Evolutionary conservation across 768 basidiomycete genomes (phyloP).

Genomic region (Fomitopsis pulvina): DNA sequence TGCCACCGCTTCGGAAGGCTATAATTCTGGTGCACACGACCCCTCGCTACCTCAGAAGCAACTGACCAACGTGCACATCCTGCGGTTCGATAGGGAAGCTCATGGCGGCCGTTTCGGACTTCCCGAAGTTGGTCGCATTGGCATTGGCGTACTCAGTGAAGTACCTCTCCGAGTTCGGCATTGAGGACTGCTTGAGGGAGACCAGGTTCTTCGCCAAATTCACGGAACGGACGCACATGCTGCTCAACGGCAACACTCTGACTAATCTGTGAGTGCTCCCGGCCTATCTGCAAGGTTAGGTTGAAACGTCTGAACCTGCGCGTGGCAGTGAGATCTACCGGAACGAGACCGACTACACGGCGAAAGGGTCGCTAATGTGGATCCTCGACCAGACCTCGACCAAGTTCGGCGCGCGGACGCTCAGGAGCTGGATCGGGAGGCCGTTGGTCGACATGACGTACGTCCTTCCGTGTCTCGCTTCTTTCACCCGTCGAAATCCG

Average conservation of each 20-base stretch:
- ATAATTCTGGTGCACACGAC: conserved; percentile 35
- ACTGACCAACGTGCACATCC: neutral
- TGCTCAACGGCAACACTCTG: conserved; percentile 83
- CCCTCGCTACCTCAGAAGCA: neutral
- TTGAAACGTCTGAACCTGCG: neutral
- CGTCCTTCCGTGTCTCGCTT: conserved; percentile 1
- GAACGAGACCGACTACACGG: conserved; percentile 77
- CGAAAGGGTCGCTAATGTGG: conserved; percentile 75
- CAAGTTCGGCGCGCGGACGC: conserved; percentile 77
- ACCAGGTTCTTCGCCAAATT: conserved; percentile 78
- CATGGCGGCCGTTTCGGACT: conserved; percentile 53
- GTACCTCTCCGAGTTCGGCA: conserved; percentile 65
- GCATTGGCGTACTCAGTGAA: conserved; percentile 68
- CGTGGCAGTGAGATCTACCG: conserved; percentile 72
- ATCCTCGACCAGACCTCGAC: conserved; percentile 85
- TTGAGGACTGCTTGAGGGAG: conserved; percentile 74
- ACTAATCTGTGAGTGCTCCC: conserved; percentile 52
- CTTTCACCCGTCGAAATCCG: no score
- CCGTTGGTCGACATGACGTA: conserved; percentile 74
- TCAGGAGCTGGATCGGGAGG: conserved; percentile 81
- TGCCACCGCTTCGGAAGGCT: conserved; percentile 34
- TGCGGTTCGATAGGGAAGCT: conserved; percentile 40
- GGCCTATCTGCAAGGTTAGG: neutral
- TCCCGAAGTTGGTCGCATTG: conserved; percentile 65
- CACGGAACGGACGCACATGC: conserved; percentile 73